A percentile compares a stretch with the other conserved stretches of the same genome.
Conservation (phyloP, 441 rosid genomes). For the California macrophylla region DNA sequence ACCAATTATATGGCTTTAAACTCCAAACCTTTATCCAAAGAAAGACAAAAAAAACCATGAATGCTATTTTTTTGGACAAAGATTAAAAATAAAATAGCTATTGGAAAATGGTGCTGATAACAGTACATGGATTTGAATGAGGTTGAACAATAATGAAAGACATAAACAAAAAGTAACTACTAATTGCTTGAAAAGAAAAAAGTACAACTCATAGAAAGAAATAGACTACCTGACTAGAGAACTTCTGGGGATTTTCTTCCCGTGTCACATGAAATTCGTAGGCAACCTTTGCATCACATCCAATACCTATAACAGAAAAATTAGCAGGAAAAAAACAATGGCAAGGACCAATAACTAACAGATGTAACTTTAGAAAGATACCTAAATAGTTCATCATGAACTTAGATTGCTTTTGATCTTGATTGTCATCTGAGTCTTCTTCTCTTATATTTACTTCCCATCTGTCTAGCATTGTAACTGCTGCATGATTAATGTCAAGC, state of each 20-base stretch:
- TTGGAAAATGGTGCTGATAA: not conserved
- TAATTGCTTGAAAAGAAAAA: not conserved
- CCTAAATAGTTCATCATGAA: slow-evolving; percentile 70
- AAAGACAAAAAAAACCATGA: not conserved
- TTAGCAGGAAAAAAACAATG: slow-evolving; percentile 12
- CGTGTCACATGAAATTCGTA: slow-evolving; percentile 56
- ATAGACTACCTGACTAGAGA: slow-evolving; percentile 46
- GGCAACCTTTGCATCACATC: slow-evolving; percentile 74
- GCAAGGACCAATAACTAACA: slow-evolving; percentile 13
- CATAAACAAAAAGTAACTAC: not conserved
- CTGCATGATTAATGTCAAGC: slow-evolving; percentile 52
- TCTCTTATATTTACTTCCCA: slow-evolving; percentile 48
- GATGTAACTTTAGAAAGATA: slow-evolving; percentile 16
- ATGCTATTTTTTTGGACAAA: not conserved
- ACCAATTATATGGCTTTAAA: not conserved
- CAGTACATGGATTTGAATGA: slow-evolving; percentile 1
- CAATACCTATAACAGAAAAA: slow-evolving; percentile 41
- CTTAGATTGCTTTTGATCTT: slow-evolving; percentile 34
- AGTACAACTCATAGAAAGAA: not conserved
- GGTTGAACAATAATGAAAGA: not conserved
- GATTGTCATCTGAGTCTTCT: slow-evolving; percentile 29
- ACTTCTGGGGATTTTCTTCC: slow-evolving; percentile 59
- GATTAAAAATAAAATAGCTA: not conserved
- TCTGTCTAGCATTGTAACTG: slow-evolving; percentile 62
- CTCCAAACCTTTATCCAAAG: not conserved